These are phyloP conservation scores for Lentinus tigrinus DNA, from an alignment of 768 basidiomycete species.

Conservation along the genomic window DNA sequence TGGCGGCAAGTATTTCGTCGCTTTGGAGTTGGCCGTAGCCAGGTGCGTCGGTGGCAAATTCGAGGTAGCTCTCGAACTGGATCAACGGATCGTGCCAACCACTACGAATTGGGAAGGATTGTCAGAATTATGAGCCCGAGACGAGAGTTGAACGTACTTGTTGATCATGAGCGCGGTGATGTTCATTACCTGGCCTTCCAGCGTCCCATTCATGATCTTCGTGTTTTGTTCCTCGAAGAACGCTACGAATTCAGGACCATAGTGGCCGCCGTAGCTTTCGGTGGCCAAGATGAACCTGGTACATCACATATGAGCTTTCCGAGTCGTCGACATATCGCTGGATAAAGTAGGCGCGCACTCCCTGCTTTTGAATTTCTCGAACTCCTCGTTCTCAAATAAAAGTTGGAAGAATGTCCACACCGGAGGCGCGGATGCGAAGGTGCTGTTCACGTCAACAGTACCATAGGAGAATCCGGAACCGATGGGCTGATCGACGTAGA, in stretches of 20 bases:
- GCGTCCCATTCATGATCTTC: conserved; percentile 41
- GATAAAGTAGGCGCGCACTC: conserved; percentile 36
- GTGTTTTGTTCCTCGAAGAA: conserved; percentile 64
- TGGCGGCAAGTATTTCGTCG: conserved; percentile 39
- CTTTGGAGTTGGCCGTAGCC: conserved; percentile 64
- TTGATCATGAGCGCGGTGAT: conserved; percentile 61
- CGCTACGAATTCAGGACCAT: conserved; percentile 61
- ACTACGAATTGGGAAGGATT: conserved; percentile 30
- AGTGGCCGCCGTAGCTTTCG: conserved; percentile 70
- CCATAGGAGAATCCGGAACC: conserved; percentile 66
- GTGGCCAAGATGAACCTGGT: conserved; percentile 62
- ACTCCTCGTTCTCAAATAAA: conserved; percentile 54
- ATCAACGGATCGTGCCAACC: conserved; percentile 68
- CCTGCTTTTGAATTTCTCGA: conserved; percentile 49
- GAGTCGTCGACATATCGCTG: not conserved
- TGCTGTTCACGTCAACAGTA: conserved; percentile 53
- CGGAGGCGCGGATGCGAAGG: conserved; percentile 50
- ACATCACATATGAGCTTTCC: not conserved
- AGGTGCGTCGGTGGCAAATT: conserved; percentile 60
- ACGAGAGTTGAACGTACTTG: conserved; percentile 16
- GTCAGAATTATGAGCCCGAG: no score
- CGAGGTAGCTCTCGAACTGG: conserved; percentile 58
- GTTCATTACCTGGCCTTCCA: conserved; percentile 49
- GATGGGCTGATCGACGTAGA: conserved; percentile 71
- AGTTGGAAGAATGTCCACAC: conserved; percentile 66